Conservation (phyloP, 768 basidiomycete genomes). For the Crassisporium funariophilum region DNA sequence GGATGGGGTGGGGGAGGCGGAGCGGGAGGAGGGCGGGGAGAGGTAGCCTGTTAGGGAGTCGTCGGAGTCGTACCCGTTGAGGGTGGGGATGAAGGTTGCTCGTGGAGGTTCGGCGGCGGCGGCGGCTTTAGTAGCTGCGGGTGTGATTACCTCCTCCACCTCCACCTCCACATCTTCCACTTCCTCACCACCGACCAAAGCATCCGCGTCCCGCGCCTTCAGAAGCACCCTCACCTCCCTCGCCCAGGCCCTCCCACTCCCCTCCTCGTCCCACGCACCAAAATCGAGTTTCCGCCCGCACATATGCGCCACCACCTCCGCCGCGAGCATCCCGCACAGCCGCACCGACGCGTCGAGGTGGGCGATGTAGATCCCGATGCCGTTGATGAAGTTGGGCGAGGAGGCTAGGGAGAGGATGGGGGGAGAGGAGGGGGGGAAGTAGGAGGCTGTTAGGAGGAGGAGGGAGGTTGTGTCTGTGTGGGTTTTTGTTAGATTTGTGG, state of each 20-base stretch:
- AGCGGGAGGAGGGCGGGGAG: slow-evolving; percentile 59
- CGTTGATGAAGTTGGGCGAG: slow-evolving; percentile 64
- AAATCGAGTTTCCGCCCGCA: slow-evolving; percentile 74
- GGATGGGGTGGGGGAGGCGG: slow-evolving; percentile 77
- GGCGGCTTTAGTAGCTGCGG: slow-evolving; percentile 4
- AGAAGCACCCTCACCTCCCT: slow-evolving; percentile 59
- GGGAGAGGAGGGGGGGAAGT: slow-evolving; percentile 55
- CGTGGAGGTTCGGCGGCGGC: slow-evolving; percentile 9
- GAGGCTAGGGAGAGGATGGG: slow-evolving; percentile 48
- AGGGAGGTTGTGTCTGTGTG: slow-evolving; percentile 70
- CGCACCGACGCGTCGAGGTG: slow-evolving; percentile 79
- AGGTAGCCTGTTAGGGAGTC: slow-evolving; percentile 85
- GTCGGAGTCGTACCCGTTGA: slow-evolving; percentile 68
- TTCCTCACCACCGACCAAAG: slow-evolving; percentile 25
- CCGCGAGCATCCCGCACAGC: slow-evolving; percentile 90
- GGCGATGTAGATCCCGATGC: slow-evolving; percentile 73
- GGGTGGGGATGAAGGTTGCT: slow-evolving; percentile 22
- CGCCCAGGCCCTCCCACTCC: slow-evolving; percentile 65
- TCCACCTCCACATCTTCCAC: background rate
- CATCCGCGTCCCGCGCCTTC: slow-evolving; percentile 53
- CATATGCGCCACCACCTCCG: slow-evolving; percentile 72
- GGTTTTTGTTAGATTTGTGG: slow-evolving; percentile 1
- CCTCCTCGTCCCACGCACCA: slow-evolving; percentile 81
- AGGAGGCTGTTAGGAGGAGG: slow-evolving; percentile 64
- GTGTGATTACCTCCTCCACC: slow-evolving; percentile 11